Evolutionary conservation across 139 green algal species (phyloP).

Genomic region (Parachlorella kessleri): DNA sequence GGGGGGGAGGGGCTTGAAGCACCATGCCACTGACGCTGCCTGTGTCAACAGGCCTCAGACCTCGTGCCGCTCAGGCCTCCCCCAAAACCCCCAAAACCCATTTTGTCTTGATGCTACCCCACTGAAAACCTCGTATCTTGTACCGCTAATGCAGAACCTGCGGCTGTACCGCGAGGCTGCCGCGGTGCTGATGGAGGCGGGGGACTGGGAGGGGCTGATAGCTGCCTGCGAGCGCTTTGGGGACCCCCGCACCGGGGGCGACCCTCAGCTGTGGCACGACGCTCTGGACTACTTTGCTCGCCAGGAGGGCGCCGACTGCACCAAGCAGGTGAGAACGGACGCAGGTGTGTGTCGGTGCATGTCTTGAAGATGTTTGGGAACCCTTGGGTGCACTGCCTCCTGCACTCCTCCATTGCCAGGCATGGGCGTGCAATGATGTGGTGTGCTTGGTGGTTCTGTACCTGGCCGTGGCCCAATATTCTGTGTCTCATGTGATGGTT

Average conservation of each 20-base stretch:
- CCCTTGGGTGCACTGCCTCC: too few species aligned
- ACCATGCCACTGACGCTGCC: background rate
- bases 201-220: conserved; percentile 79
- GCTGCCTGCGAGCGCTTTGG: conserved; percentile 73
- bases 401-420: too few species aligned
- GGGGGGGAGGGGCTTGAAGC: too few species aligned
- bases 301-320: conserved; percentile 47
- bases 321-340: conserved; percentile 28
- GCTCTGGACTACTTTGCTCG: conserved; percentile 75
- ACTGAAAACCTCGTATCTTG: background rate
- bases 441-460: too few species aligned
- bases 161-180: conserved; percentile 76
- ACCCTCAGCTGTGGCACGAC: conserved; percentile 86
- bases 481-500: too few species aligned
- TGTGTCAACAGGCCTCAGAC: background rate
- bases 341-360: background rate
- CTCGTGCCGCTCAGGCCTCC: too few species aligned
- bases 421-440: too few species aligned
- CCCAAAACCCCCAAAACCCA: background rate
- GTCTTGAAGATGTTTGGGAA: too few species aligned
- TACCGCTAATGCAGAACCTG: conserved; percentile 43
- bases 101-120: background rate
- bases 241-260: conserved; percentile 65
- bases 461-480: too few species aligned
- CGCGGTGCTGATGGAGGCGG: conserved; percentile 73